Evolutionary conservation across 208 protist species (phyloP), one percentile per base, ranked within the genome.

Genomic region (Trypanosoma melophagium): DNA sequence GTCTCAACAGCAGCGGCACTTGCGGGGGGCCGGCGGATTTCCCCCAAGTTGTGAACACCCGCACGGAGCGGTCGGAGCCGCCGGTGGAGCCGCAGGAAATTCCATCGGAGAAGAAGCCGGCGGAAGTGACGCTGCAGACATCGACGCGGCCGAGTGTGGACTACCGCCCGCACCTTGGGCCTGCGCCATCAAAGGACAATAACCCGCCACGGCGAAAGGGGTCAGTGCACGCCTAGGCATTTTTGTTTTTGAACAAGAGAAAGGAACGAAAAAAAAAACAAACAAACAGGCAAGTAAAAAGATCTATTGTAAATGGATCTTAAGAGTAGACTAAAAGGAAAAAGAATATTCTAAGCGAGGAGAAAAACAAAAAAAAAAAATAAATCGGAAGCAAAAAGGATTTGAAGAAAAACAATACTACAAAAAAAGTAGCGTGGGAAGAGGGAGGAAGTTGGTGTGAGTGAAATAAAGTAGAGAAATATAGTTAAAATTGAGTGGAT

Each of bases 191-290:
- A n/a, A 85, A 84, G 58, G 89, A 95, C 69, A 44, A 57, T 9
- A 80, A 92, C 73, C 89, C 82, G 45, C 89, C 89, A 9, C 71
- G 79, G 24, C 81, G 86, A 60, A 95, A 95, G 66, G 42, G 67
- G 0, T 69, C 60, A 31, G 38, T 71, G 13, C 57, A 62, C 25
- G 21, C 19, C 12, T n/a, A 49, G 44, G 64, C 10, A 47, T 38
- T n/a, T n/a, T n/a, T n/a, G n/a, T n/a, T n/a, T n/a, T 41, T 38
- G 22, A 56, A 35, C 14, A 60, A 49, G 5, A 52, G 3, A 22
- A 60, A 22, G 28, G 57, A 45, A 57, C 9, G 38, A 38, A 40
- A 64, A 54, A 53, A 16, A 28, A 54, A 54, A 54, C 9, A 52
- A 53, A 35, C 1, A n/a, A 52, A 51, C 28, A 49, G 45, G 7